phyloP scores from a whole-genome alignment of 768 basidiomycete genomes.

The Lactarius pseudohatsudake region DNA sequence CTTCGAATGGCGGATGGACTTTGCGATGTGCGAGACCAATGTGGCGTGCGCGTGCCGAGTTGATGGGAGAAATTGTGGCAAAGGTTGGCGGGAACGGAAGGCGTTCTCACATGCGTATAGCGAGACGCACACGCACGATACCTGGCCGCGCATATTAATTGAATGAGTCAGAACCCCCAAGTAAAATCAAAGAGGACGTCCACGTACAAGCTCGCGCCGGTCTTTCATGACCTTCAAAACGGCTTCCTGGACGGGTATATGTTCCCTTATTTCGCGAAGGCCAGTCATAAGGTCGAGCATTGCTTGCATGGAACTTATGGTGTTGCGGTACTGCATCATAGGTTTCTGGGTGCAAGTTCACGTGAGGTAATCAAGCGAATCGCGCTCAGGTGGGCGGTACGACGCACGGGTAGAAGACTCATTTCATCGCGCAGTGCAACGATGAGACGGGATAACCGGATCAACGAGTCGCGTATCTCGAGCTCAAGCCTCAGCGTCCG shows the following conservation, averaged over 20 bases:
- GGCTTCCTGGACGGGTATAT: conserved; percentile 46
- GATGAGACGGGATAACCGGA: conserved; percentile 41
- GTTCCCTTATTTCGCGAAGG: conserved; percentile 47
- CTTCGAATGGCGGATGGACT: conserved; percentile 35
- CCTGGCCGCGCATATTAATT: conserved; percentile 29
- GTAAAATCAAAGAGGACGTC: background rate
- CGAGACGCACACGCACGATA: conserved; percentile 48
- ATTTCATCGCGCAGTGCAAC: conserved; percentile 48
- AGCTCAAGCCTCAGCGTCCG: conserved; percentile 44
- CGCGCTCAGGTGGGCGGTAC: background rate
- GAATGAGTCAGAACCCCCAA: background rate
- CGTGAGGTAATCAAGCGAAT: background rate
- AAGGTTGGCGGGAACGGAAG: conserved; percentile 45
- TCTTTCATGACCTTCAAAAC: conserved; percentile 41
- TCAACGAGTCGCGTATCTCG: conserved; percentile 42
- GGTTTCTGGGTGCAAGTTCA: conserved; percentile 40
- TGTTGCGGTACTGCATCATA: conserved; percentile 43
- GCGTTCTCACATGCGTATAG: conserved; percentile 52
- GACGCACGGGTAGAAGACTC: conserved; percentile 47
- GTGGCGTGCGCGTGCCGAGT: conserved; percentile 41
- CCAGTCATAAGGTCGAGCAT: conserved; percentile 46
- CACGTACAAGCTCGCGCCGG: conserved; percentile 44
- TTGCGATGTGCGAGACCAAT: conserved; percentile 39
- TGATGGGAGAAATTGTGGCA: conserved; percentile 53
- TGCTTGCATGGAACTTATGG: conserved; percentile 41